Conservation (phyloP, 2,329 filamentous ascomycete genomes). For the Cladophialophora chaetospira region DNA sequence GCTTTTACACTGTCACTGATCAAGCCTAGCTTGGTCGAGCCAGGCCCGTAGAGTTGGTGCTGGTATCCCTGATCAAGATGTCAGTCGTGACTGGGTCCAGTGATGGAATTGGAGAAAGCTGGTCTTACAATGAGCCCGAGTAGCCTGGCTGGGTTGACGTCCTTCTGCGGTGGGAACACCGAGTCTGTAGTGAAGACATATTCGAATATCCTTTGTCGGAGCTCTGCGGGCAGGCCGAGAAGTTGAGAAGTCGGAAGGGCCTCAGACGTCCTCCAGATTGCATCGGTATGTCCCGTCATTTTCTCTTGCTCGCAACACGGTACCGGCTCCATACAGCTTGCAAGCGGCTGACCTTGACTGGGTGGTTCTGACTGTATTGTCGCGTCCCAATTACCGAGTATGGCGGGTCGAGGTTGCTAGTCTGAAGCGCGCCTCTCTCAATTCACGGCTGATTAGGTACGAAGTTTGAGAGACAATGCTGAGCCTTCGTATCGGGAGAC, state of each 20-base stretch:
- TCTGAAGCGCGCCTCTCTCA: too few relatives aligned
- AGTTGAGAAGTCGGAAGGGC: not conserved
- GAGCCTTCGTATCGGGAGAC: too few relatives aligned
- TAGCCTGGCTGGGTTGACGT: not conserved
- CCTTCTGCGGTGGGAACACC: constrained; percentile 2
- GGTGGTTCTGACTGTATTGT: too few relatives aligned
- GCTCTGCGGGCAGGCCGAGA: constrained; percentile 13
- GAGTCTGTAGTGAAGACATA: not conserved
- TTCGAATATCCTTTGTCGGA: constrained; percentile 11
- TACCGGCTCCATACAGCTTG: too few relatives aligned
- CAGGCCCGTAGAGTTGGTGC: not conserved
- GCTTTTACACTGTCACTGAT: not conserved
- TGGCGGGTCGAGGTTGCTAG: too few relatives aligned
- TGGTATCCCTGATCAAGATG: not conserved
- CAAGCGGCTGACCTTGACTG: too few relatives aligned
- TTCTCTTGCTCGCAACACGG: too few relatives aligned
- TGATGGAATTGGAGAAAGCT: not conserved
- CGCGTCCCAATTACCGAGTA: too few relatives aligned
- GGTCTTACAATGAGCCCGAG: not conserved
- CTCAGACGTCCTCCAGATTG: not conserved
- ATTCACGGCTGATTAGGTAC: too few relatives aligned
- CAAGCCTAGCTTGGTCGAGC: not conserved
- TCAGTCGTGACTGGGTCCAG: not conserved
- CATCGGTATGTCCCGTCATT: too few relatives aligned
- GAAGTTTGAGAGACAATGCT: too few relatives aligned